These are phyloP conservation scores for Xylaria hypoxylon DNA, from an alignment of 2,329 filamentous ascomycete genomes.

Conservation along the genomic window DNA sequence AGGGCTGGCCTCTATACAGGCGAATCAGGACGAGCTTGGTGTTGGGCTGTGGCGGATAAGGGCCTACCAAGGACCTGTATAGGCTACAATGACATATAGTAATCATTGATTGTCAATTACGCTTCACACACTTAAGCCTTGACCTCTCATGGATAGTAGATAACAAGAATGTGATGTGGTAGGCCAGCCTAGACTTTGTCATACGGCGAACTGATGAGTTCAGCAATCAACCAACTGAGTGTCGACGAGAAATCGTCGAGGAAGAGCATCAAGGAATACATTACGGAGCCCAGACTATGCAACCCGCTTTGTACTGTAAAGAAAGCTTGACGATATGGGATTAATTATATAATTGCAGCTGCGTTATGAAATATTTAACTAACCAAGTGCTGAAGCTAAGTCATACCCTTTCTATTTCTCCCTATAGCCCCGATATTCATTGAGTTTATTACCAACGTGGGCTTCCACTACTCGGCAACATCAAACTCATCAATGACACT, in stretches of 20 bases:
- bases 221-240: not conserved
- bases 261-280: not conserved
- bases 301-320: not conserved
- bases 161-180: not conserved
- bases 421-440: not conserved
- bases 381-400: not conserved
- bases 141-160: not conserved
- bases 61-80: constrained; percentile 39
- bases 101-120: not conserved
- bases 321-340: not conserved
- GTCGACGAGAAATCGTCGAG: not conserved
- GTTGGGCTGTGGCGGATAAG: constrained; percentile 45
- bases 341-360: not conserved
- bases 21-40: constrained; percentile 48
- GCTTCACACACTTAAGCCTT: not conserved
- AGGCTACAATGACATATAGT: constrained; percentile 49
- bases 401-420: not conserved
- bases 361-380: not conserved
- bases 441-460: not conserved
- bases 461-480: constrained; percentile 29
- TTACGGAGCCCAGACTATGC: not conserved
- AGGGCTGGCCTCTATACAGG: constrained; percentile 46
- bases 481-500: constrained; percentile 66
- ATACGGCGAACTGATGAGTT: too few species aligned
- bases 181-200: not conserved